Evolutionary conservation across 2,329 filamentous ascomycete genomes (phyloP).

Genomic region (Catunica adiposa): DNA sequence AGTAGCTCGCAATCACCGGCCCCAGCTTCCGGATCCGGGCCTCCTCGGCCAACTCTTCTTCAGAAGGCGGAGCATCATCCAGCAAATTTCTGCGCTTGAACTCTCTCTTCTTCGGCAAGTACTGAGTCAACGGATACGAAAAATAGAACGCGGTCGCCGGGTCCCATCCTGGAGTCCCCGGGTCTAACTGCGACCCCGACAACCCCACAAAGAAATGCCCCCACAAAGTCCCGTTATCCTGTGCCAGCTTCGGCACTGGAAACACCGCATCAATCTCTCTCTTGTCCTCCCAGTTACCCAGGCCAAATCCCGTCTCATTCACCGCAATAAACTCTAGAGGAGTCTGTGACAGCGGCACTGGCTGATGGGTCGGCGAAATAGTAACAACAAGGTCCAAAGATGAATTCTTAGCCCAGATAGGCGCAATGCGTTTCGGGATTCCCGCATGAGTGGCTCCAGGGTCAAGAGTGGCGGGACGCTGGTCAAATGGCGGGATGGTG

Average conservation of each 20-base stretch:
- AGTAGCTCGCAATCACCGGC: conserved; percentile 60
- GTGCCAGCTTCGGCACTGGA: conserved; percentile 58
- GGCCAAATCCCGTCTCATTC: conserved; percentile 61
- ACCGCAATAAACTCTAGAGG: conserved; percentile 56
- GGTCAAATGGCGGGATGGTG: conserved; percentile 45
- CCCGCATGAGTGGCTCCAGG: conserved; percentile 46
- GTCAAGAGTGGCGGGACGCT: conserved; percentile 44
- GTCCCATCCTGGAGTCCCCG: conserved; percentile 55
- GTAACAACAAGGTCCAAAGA: conserved; percentile 72
- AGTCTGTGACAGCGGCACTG: conserved; percentile 49
- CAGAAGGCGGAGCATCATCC: conserved; percentile 27
- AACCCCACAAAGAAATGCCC: conserved; percentile 84
- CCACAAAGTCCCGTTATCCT: conserved; percentile 86
- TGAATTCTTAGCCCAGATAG: conserved; percentile 73
- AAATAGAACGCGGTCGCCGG: conserved; percentile 66
- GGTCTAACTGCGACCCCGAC: conserved; percentile 60
- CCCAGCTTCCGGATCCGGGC: conserved; percentile 42
- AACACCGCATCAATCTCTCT: conserved; percentile 65
- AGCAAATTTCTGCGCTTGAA: conserved; percentile 78
- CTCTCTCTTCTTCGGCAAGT: conserved; percentile 79
- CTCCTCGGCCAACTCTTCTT: conserved; percentile 33
- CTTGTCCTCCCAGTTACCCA: conserved; percentile 65
- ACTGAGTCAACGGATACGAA: conserved; percentile 69
- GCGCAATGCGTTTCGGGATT: conserved; percentile 56
- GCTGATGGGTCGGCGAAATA: conserved; percentile 56